Conservation (phyloP, 2,329 filamentous ascomycete species). For the Alternaria gansuensis region DNA sequence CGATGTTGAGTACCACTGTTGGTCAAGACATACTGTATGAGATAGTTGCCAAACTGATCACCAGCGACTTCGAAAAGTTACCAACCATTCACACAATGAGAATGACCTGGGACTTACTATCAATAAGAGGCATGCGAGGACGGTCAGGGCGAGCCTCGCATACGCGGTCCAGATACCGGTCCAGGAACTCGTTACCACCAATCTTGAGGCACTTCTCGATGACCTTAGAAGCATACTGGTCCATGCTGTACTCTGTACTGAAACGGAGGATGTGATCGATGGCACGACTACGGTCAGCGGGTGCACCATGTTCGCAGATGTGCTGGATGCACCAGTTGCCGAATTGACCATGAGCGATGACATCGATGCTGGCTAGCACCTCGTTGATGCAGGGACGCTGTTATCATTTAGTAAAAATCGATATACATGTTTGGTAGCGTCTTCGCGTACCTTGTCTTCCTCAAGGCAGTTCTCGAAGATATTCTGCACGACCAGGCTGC, state of each 20-base stretch:
- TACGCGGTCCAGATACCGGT: conserved; percentile 91
- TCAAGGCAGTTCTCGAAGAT: conserved; percentile 99
- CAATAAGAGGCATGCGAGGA: conserved; percentile 94
- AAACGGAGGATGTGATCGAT: conserved; percentile 95
- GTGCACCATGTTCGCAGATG: conserved; percentile 94
- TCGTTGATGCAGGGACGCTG: conserved; percentile 97
- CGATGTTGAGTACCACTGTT: conserved; percentile 87
- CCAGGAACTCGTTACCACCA: conserved; percentile 86
- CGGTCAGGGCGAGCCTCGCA: conserved; percentile 90
- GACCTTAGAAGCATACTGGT: conserved; percentile 98
- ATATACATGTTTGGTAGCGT: neutral
- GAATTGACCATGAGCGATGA: conserved; percentile 96
- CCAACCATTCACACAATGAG: conserved; percentile 8
- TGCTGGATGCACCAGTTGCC: conserved; percentile 99
- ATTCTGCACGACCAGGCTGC: conserved; percentile 97
- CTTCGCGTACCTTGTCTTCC: conserved; percentile 84
- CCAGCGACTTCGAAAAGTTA: conserved; percentile 72
- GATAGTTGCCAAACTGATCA: conserved; percentile 98
- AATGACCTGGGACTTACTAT: conserved; percentile 65
- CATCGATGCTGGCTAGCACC: conserved; percentile 92
- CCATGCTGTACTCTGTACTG: conserved; percentile 96
- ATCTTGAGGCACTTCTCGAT: conserved; percentile 99
- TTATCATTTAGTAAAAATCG: conserved; percentile 9
- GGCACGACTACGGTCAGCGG: conserved; percentile 88
- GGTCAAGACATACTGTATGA: conserved; percentile 96